Conservation (phyloP, 2,329 filamentous ascomycete species). For the Talaromyces albobiverticillius region DNA sequence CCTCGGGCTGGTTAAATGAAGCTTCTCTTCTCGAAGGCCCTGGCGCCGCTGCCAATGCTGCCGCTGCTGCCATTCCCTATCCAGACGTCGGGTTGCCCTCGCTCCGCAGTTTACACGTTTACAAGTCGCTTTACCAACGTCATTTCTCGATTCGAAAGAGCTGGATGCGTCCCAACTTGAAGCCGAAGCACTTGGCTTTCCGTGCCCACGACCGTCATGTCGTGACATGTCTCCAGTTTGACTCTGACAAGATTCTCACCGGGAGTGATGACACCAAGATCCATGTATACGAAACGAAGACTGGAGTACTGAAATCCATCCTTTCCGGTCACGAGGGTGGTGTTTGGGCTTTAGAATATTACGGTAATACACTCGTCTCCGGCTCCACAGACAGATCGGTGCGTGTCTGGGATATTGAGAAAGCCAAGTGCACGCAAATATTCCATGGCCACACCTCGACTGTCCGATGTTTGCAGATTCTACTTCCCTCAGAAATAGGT, state of each 20-base stretch:
- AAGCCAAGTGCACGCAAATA: slow-evolving; percentile 86
- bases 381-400: slow-evolving; percentile 95
- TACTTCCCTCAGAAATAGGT: slow-evolving; percentile 79
- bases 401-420: slow-evolving; percentile 98
- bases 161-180: slow-evolving; percentile 81
- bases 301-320: slow-evolving; percentile 76
- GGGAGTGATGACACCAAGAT: slow-evolving; percentile 97
- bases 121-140: slow-evolving; percentile 92
- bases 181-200: slow-evolving; percentile 90
- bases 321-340: slow-evolving; percentile 94
- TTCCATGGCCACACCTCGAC: slow-evolving; percentile 98
- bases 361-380: slow-evolving; percentile 91
- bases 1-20: slow-evolving; percentile 47
- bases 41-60: slow-evolving; percentile 77
- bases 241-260: slow-evolving; percentile 96
- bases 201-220: slow-evolving; percentile 95
- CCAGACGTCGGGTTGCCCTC: slow-evolving; percentile 75
- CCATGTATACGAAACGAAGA: slow-evolving; percentile 96
- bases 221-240: slow-evolving; percentile 96
- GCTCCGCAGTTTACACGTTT: slow-evolving; percentile 81
- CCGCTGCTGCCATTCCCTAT: slow-evolving; percentile 76
- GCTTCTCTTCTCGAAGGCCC: slow-evolving; percentile 69
- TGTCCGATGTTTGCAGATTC: slow-evolving; percentile 89
- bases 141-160: slow-evolving; percentile 86
- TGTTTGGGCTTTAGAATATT: slow-evolving; percentile 95